Conservation (phyloP, 768 basidiomycete species). For the Filobasidium floriforme region DNA sequence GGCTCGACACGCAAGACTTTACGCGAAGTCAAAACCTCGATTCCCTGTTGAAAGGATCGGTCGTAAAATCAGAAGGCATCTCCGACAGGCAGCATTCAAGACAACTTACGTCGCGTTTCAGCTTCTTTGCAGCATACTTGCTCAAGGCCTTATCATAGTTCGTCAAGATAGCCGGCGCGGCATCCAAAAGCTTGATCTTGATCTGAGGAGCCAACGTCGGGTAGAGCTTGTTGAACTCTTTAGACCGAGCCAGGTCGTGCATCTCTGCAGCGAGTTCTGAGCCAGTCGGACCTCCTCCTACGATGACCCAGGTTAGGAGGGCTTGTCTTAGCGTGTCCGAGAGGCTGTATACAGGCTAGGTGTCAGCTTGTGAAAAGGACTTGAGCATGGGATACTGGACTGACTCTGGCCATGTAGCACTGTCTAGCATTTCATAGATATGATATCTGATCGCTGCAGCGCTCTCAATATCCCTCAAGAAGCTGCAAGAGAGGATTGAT, state of each 20-base stretch:
- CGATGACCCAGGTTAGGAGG: conserved; percentile 77
- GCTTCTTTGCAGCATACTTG: conserved; percentile 43
- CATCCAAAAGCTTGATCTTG: conserved; percentile 73
- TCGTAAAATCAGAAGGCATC: not conserved
- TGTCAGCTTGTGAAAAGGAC: conserved; percentile 51
- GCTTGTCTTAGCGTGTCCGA: conserved; percentile 65
- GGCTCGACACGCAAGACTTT: conserved; percentile 29
- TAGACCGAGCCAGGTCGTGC: conserved; percentile 53
- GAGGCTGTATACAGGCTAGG: conserved; percentile 68
- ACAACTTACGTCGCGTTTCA: conserved; percentile 55
- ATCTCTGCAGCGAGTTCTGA: conserved; percentile 79
- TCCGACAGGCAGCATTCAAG: not conserved
- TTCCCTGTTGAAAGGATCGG: conserved; percentile 23
- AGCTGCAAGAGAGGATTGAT: not conserved
- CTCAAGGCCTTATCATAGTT: conserved; percentile 57
- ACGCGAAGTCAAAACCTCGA: conserved; percentile 24
- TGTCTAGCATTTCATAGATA: conserved; percentile 55
- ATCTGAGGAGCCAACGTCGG: conserved; percentile 27
- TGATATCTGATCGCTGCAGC: conserved; percentile 55
- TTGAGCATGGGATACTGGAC: not conserved
- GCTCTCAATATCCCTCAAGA: conserved; percentile 68
- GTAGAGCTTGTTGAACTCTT: conserved; percentile 55
- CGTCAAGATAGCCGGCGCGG: conserved; percentile 67
- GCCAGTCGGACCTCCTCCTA: conserved; percentile 87
- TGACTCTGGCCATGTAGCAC: conserved; percentile 16